Evolutionary conservation across 768 basidiomycete genomes (phyloP).

Genomic region (Calocybe gangraenosa): DNA sequence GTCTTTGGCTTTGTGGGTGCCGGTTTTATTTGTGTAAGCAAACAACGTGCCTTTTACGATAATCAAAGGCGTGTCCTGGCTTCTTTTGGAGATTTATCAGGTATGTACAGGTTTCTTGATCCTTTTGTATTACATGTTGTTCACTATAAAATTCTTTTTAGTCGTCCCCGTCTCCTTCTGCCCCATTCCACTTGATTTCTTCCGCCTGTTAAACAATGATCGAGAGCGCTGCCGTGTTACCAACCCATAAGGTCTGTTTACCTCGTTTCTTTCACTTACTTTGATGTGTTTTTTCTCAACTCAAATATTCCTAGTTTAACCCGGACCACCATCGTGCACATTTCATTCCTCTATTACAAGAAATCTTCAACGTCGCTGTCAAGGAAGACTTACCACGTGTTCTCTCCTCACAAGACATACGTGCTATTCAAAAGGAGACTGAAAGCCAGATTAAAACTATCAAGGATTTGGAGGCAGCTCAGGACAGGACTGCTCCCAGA

Average conservation of each 20-base stretch:
- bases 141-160: constrained; percentile 3
- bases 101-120: constrained; percentile 16
- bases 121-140: constrained; percentile 15
- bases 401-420: constrained; percentile 14
- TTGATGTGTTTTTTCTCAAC: no score
- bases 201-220: no score
- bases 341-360: constrained; percentile 2
- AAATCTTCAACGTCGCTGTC: constrained; percentile 3
- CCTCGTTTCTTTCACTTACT: not conserved
- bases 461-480: constrained; percentile 9
- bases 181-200: no score
- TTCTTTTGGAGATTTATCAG: constrained; percentile 13
- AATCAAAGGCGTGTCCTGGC: constrained; percentile 16
- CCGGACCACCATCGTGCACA: constrained; percentile 2
- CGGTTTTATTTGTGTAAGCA: constrained; percentile 32
- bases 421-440: constrained; percentile 13
- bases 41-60: constrained; percentile 21
- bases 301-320: not conserved
- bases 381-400: constrained; percentile 18
- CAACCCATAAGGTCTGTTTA: not conserved
- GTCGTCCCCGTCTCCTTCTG: no score
- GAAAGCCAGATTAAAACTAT: constrained; percentile 14
- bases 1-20: constrained; percentile 35
- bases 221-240: not conserved
- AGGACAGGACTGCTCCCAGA: not conserved